A percentile compares a stretch with the other conserved stretches of the same genome.
These are phyloP conservation scores for Pleodorina starrii DNA, from an alignment of 139 green algal genomes.

Conservation along the genomic window DNA sequence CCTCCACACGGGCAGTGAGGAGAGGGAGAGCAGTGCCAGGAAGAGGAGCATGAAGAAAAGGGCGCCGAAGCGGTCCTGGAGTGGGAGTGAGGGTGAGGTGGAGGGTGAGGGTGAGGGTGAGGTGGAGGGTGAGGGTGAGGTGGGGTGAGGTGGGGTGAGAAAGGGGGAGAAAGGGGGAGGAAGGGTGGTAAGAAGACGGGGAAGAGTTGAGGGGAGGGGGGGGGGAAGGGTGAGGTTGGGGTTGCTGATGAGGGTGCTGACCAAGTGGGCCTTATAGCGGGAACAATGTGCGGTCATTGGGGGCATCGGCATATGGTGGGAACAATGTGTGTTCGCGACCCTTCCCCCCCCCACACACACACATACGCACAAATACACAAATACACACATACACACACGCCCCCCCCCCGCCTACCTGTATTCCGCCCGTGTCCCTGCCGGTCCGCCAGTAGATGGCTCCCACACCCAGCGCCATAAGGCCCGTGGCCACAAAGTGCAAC, in stretches of 20 bases:
- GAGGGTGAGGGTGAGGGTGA: not conserved
- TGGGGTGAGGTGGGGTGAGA: not conserved
- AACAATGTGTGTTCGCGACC: no score
- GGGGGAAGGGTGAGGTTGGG: no score
- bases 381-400: no score
- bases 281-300: no score
- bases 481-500: slow-evolving; percentile 57
- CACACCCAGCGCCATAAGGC: slow-evolving; percentile 58
- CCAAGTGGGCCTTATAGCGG: no score
- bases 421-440: slow-evolving; percentile 64
- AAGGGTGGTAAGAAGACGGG: no score
- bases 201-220: no score
- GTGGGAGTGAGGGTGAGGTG: not conserved
- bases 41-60: slow-evolving; percentile 83
- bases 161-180: slow-evolving; percentile 14
- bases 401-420: slow-evolving; percentile 53
- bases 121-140: not conserved
- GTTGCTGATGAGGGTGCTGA: no score
- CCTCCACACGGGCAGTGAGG: slow-evolving; percentile 76
- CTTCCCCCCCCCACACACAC: no score
- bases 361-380: no score
- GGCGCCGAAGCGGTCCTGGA: slow-evolving; percentile 76
- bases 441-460: slow-evolving; percentile 70
- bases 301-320: no score
- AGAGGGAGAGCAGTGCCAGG: slow-evolving; percentile 75